Base-by-base conservation (phyloP, 2,329 filamentous ascomycete species). In the Aspergillus felis region DNA sequence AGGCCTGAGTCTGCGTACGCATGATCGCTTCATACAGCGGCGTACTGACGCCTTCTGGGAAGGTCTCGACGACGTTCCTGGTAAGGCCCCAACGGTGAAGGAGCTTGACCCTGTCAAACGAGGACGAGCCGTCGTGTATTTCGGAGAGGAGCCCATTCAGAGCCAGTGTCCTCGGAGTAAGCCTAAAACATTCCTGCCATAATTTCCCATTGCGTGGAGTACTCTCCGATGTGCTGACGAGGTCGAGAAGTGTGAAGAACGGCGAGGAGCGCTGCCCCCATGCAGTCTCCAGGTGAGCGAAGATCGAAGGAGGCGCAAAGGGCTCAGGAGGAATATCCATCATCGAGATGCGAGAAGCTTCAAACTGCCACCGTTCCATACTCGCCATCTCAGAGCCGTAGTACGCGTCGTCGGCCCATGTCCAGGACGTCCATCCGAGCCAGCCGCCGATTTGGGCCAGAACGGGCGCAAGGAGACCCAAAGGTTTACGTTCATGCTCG, bases 21-120 rank as follows among this genome's bases (percentile, higher is more conserved):
- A 87, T 84, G 44, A 97, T 91, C 4, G 88, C 87, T 75, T 97
- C 92, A 69, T 89, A 88, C 14, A 97, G 79, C 0, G 90, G 89
- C 2, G 88, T 84, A 54, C 90, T 83, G n/a, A 97, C 81, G 27
- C 90, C 87, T 72, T 96, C 91, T 1, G 94, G 93, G 1, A 97
- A 78, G 0, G 90, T 92, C 61, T 96, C 90, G 17, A 97, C 81
- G 51, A 92, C 78, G 25, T 82, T 79, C 9, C 68, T 65, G 24
- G 72, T 73, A 50, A 96, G 84, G 0, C 88, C 87, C 59, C 87
- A 87, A 47, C 84, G 79, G 57, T 87, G 81, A 76, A 97, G 87
- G 25, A 87, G 81, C 68, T 94, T 87, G 2, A 95, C 88, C 61
- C 89, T 84, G 61, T 87, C 83, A 4, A 83, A 78, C 28, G 81